Evolutionary conservation across 352 stramenopile genomes (phyloP).

Genomic region (Phytopythium delawarense): DNA sequence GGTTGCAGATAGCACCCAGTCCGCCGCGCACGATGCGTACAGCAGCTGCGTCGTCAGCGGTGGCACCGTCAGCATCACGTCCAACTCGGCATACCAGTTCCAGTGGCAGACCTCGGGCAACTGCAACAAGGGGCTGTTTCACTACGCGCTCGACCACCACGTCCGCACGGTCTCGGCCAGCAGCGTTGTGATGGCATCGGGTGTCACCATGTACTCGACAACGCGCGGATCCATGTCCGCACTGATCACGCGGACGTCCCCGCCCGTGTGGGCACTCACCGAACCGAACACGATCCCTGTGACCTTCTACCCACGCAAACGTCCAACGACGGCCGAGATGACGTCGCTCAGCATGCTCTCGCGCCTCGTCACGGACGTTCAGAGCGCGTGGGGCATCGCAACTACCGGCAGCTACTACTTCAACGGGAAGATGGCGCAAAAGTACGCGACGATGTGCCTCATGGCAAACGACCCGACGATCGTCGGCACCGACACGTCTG

Average conservation of each 20-base stretch:
- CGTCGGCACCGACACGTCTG: conserved; percentile 46
- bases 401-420: conserved; percentile 65
- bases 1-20: conserved; percentile 33
- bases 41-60: conserved; percentile 61
- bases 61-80: conserved; percentile 33
- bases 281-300: conserved; percentile 43
- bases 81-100: conserved; percentile 49
- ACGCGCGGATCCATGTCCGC: conserved; percentile 52
- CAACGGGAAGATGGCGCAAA: conserved; percentile 69
- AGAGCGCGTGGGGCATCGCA: conserved; percentile 48
- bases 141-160: conserved; percentile 64
- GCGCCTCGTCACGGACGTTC: conserved; percentile 47
- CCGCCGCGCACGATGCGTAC: conserved; percentile 52
- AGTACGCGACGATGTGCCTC: conserved; percentile 68
- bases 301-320: conserved; percentile 50
- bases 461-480: conserved; percentile 69
- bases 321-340: conserved; percentile 32
- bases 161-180: conserved; percentile 38
- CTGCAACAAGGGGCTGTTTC: conserved; percentile 51
- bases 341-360: conserved; percentile 34
- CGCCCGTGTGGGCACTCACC: conserved; percentile 40
- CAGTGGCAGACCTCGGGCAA: conserved; percentile 51
- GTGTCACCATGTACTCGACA: conserved; percentile 38
- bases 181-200: conserved; percentile 29
- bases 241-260: conserved; percentile 37